phyloP scores from a whole-genome alignment of 164 flowering plant species.

The Magnolia officinalis region DNA sequence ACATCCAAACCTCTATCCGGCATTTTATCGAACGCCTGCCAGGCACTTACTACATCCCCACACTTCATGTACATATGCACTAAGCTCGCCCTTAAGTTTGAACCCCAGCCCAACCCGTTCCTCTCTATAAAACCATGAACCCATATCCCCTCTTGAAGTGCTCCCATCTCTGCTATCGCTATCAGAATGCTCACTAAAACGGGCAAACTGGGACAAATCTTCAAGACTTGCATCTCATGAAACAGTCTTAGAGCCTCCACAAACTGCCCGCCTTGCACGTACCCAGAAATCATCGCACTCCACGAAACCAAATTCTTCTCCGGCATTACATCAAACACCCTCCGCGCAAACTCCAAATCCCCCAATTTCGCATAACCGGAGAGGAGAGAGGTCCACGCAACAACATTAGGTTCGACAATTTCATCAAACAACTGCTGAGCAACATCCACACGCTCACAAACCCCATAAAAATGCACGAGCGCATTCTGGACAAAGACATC shows the following conservation, averaged over 20 bases:
- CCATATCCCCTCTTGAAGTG: slow-evolving; percentile 40
- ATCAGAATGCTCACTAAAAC: slow-evolving; percentile 32
- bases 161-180: slow-evolving; percentile 37
- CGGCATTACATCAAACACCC: slow-evolving; percentile 53
- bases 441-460: slow-evolving; percentile 45
- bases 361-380: slow-evolving; percentile 73
- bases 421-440: slow-evolving; percentile 46
- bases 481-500: slow-evolving; percentile 60
- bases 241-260: slow-evolving; percentile 28
- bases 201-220: slow-evolving; percentile 26
- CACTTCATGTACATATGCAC: slow-evolving; percentile 35
- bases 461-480: slow-evolving; percentile 61
- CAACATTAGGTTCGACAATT: slow-evolving; percentile 46
- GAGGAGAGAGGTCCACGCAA: slow-evolving; percentile 69
- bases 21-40: slow-evolving; percentile 22
- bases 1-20: slow-evolving; percentile 28
- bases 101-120: slow-evolving; percentile 28
- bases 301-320: slow-evolving; percentile 53
- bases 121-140: slow-evolving; percentile 35
- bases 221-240: slow-evolving; percentile 28
- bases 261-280: slow-evolving; percentile 32
- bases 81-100: slow-evolving; percentile 36
- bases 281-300: slow-evolving; percentile 71
- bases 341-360: slow-evolving; percentile 47
- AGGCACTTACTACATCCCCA: slow-evolving; percentile 28